These are phyloP conservation scores for Ustilago vetiveriae DNA, from an alignment of 1,284 basidiomycete genomes.

Conservation along the genomic window DNA sequence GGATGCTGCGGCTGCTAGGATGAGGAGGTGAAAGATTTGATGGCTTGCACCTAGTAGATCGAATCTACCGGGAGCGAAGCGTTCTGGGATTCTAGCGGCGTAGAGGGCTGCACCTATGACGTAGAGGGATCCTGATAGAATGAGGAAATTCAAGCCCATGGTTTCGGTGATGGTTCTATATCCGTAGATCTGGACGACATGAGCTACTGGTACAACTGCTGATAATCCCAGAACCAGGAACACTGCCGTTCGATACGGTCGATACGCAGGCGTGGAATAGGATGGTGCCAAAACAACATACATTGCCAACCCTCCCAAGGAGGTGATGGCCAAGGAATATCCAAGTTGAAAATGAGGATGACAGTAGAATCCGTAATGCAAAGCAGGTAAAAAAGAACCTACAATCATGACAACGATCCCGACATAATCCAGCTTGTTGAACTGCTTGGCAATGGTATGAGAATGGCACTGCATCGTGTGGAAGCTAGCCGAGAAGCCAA, in stretches of 20 bases:
- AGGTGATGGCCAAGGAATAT: conserved; percentile 70
- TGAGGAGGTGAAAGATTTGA: conserved; percentile 78
- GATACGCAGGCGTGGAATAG: conserved; percentile 79
- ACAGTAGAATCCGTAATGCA: conserved; percentile 65
- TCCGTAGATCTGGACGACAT: conserved; percentile 72
- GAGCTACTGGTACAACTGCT: conserved; percentile 77
- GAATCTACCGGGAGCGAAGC: conserved; percentile 79
- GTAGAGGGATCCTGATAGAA: conserved; percentile 55
- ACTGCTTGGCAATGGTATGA: conserved; percentile 70
- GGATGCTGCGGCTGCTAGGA: conserved; percentile 79
- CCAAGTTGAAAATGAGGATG: conserved; percentile 51
- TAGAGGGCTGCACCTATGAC: conserved; percentile 57
- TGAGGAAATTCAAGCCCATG: conserved; percentile 56
- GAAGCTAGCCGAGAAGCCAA: conserved; percentile 79
- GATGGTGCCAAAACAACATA: conserved; percentile 82
- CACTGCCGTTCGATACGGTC: conserved; percentile 79
- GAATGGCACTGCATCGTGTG: conserved; percentile 83
- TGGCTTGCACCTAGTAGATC: conserved; percentile 74
- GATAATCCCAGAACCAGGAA: conserved; percentile 83
- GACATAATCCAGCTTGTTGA: conserved; percentile 62
- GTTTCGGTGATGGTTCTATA: conserved; percentile 51
- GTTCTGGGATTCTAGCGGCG: conserved; percentile 83
- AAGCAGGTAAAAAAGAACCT: conserved; percentile 76
- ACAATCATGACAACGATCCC: conserved; percentile 74
- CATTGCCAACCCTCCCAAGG: conserved; percentile 75